Percentiles rank a stretch among this genome's conserved stretches.
These are phyloP conservation scores for Tuber aestivum DNA, from an alignment of 495 filamentous ascomycete species.

Conservation along the genomic window DNA sequence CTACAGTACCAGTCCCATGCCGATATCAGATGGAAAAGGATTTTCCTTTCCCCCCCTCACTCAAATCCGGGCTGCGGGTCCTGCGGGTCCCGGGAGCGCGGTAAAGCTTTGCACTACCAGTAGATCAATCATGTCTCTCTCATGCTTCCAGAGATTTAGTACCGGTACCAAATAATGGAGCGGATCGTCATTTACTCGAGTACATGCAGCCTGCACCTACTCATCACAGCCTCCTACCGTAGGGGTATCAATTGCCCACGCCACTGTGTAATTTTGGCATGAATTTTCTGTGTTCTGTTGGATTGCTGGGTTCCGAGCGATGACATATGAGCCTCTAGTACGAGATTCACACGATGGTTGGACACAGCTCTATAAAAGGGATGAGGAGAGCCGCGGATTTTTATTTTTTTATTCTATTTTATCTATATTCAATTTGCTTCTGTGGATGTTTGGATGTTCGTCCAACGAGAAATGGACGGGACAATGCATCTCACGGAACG, in stretches of 20 bases:
- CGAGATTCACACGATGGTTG: neutral
- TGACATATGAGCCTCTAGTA: neutral
- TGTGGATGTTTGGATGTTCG: neutral
- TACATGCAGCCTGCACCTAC: neutral
- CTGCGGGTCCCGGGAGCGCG: neutral
- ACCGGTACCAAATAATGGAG: neutral
- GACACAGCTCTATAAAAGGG: neutral
- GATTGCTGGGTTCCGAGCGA: neutral
- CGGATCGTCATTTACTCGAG: neutral
- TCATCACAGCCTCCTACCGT: neutral
- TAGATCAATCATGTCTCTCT: neutral
- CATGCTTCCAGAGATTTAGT: neutral
- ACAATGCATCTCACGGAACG: conserved; percentile 64
- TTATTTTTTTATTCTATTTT: neutral
- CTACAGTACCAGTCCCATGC: no score
- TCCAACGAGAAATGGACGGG: neutral
- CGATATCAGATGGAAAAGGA: neutral
- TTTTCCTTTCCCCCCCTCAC: neutral
- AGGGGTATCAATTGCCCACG: neutral
- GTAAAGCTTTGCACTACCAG: neutral
- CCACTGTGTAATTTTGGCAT: neutral
- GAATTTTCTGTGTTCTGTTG: neutral
- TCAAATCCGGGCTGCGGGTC: no score
- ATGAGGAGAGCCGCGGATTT: neutral
- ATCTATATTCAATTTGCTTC: neutral